Conservation (phyloP, 1,284 basidiomycete species). For the Leccinum subrobustum region DNA sequence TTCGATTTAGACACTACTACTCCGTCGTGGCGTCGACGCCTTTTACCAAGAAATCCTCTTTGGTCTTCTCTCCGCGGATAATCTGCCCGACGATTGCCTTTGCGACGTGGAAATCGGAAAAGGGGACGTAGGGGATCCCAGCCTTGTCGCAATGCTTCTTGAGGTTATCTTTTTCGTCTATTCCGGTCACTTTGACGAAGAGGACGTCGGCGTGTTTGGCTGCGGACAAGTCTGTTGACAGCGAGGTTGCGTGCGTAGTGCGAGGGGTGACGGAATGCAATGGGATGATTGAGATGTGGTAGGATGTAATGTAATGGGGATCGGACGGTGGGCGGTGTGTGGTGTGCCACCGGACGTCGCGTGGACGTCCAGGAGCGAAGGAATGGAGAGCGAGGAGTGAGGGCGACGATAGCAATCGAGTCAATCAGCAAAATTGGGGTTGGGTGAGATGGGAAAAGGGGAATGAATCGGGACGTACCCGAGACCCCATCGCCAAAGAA, state of each 20-base stretch:
- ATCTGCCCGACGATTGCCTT: constrained; percentile 26
- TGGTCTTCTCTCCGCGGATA: constrained; percentile 20
- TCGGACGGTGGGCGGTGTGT: background rate
- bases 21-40: background rate
- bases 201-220: constrained; percentile 87
- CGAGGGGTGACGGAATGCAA: background rate
- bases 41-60: constrained; percentile 24
- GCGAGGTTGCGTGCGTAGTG: background rate
- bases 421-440: background rate
- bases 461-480: constrained; percentile 45
- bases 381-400: background rate
- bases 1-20: background rate
- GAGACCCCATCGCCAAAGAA: constrained; percentile 97
- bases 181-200: constrained; percentile 82
- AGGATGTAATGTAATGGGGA: background rate
- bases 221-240: constrained; percentile 76
- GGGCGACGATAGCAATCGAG: background rate
- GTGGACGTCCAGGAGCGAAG: background rate
- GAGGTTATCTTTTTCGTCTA: constrained; percentile 79
- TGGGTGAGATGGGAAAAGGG: background rate
- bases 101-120: constrained; percentile 52
- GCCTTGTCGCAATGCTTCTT: constrained; percentile 73
- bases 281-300: background rate
- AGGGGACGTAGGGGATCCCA: constrained; percentile 67
- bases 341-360: background rate